Evolutionary conservation across 140 eudicot genomes (phyloP).

Genomic region (Anethum foeniculum): DNA sequence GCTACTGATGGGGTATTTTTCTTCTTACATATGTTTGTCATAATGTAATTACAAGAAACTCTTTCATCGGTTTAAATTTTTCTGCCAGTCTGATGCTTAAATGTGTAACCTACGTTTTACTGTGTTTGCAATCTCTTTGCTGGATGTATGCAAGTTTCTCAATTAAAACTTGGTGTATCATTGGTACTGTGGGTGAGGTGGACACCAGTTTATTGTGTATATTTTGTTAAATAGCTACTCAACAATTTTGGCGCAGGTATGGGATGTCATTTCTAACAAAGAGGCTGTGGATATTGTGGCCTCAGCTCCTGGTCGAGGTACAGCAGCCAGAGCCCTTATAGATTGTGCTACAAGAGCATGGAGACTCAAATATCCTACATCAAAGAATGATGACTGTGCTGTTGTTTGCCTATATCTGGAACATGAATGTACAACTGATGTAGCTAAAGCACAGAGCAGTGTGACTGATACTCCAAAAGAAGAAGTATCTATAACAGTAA

Average conservation of each 20-base stretch:
- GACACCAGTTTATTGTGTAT: neutral
- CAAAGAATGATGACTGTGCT: slow-evolving; percentile 86
- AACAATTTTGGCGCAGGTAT: slow-evolving; percentile 43
- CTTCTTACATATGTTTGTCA: slow-evolving; percentile 3
- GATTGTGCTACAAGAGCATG: slow-evolving; percentile 92
- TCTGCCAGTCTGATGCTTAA: neutral
- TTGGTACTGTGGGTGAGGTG: neutral
- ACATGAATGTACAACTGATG: slow-evolving; percentile 10
- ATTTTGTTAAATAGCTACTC: neutral
- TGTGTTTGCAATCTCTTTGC: neutral
- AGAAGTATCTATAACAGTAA: slow-evolving; percentile 10
- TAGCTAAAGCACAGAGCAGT: slow-evolving; percentile 12
- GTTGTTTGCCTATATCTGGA: slow-evolving; percentile 75
- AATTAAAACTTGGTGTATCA: neutral
- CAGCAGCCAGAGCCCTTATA: slow-evolving; percentile 84
- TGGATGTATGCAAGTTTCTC: neutral
- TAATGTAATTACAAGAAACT: neutral
- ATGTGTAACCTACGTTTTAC: neutral
- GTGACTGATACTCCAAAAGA: slow-evolving; percentile 14
- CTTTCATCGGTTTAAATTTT: neutral
- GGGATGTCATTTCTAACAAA: slow-evolving; percentile 95
- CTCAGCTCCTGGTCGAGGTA: slow-evolving; percentile 64
- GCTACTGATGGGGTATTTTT: slow-evolving; percentile 83
- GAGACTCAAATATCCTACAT: slow-evolving; percentile 79
- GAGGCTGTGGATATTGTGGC: slow-evolving; percentile 83